Conservation (phyloP, 2,329 filamentous ascomycete species). For the Penicillium sp. region DNA sequence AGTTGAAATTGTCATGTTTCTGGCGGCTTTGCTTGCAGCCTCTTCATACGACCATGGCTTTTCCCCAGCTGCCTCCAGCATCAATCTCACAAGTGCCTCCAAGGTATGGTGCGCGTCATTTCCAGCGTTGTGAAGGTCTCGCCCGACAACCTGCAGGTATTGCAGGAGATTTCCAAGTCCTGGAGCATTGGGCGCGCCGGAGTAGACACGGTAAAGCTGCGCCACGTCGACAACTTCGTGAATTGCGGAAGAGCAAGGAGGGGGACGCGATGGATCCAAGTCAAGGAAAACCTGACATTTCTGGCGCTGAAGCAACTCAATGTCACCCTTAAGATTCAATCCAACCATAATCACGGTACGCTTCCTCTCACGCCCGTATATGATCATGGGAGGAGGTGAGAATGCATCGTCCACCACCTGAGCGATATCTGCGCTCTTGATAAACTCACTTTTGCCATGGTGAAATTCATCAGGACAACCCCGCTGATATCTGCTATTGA, state of each 20-base stretch:
- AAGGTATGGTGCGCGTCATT: constrained; percentile 84
- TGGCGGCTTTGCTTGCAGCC: background rate
- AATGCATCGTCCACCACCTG: constrained; percentile 57
- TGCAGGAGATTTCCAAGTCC: constrained; percentile 63
- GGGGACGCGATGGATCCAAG: background rate
- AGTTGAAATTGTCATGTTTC: background rate
- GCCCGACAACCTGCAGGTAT: constrained; percentile 63
- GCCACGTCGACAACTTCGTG: constrained; percentile 72
- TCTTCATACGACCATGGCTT: background rate
- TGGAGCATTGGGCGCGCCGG: constrained; percentile 53
- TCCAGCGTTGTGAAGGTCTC: constrained; percentile 78
- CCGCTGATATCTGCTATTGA: constrained; percentile 67
- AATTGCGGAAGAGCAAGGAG: constrained; percentile 44
- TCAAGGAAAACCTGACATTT: constrained; percentile 56
- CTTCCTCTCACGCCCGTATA: constrained; percentile 11
- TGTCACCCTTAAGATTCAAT: constrained; percentile 69
- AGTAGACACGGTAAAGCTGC: constrained; percentile 66
- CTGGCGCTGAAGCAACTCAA: constrained; percentile 66
- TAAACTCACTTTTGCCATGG: constrained; percentile 61
- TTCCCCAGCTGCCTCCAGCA: constrained; percentile 8
- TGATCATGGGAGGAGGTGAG: constrained; percentile 48
- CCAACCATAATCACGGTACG: constrained; percentile 76
- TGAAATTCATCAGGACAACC: constrained; percentile 81
- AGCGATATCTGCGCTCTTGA: constrained; percentile 49
- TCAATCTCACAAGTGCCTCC: constrained; percentile 67